Conservation (phyloP, 1,284 basidiomycete species). For the Fomes fomentarius region DNA sequence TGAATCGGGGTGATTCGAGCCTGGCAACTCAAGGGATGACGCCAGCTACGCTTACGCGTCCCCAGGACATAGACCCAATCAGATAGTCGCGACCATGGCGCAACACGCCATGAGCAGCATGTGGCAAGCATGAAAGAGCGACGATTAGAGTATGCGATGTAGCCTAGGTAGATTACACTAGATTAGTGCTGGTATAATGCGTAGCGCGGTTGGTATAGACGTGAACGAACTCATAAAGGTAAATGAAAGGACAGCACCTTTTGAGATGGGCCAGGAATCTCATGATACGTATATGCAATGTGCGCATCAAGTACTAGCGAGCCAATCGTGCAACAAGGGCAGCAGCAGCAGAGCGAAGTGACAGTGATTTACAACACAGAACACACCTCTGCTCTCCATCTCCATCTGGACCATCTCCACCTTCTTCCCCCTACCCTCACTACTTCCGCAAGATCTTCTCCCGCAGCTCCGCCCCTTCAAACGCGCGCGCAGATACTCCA, state of each 20-base stretch:
- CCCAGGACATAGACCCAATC: too few species aligned
- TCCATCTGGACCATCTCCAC: too few species aligned
- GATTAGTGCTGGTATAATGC: conserved; percentile 23
- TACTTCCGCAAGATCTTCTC: conserved; percentile 61
- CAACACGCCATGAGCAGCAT: too few species aligned
- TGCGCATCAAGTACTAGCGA: background rate
- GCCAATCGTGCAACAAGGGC: conserved; percentile 17
- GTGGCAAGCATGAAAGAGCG: conserved; percentile 2
- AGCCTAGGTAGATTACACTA: conserved; percentile 24
- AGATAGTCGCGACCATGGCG: too few species aligned
- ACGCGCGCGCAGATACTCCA: conserved; percentile 72
- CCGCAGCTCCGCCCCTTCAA: conserved; percentile 75
- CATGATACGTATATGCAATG: background rate
- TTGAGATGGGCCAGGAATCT: background rate
- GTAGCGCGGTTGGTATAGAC: conserved; percentile 19
- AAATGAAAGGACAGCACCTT: conserved; percentile 25
- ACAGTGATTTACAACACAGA: conserved; percentile 2
- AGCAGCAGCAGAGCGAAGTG: background rate
- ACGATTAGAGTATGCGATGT: conserved; percentile 18
- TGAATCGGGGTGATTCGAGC: too few species aligned
- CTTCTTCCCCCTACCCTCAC: background rate
- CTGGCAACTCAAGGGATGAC: too few species aligned
- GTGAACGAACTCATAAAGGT: conserved; percentile 19
- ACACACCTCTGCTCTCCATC: background rate
- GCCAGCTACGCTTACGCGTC: too few species aligned